A percentile compares a stretch with the other conserved stretches of the same genome.
Evolutionary conservation across 2,329 filamentous ascomycete species (phyloP).

Genomic region (Nigrospora oryzae): DNA sequence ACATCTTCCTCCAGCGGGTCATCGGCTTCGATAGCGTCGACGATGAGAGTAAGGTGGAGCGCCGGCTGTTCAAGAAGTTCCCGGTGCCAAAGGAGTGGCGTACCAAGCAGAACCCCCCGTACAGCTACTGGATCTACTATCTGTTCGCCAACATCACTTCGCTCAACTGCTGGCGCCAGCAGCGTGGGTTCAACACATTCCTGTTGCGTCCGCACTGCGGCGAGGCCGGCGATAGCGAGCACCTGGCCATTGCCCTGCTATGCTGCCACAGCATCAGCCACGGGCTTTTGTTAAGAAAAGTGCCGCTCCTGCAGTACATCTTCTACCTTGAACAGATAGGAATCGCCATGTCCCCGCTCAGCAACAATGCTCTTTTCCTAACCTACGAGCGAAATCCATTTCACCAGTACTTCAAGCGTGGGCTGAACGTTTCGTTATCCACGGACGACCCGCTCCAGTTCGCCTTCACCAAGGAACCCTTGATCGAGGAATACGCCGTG

Average conservation of each 20-base stretch:
- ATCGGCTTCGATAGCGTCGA: slow-evolving; percentile 97
- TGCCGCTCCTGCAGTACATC: slow-evolving; percentile 89
- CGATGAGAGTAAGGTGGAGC: slow-evolving; percentile 94
- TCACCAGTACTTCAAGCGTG: slow-evolving; percentile 88
- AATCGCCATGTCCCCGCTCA: slow-evolving; percentile 97
- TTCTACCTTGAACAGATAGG: slow-evolving; percentile 98
- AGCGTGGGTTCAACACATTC: slow-evolving; percentile 93
- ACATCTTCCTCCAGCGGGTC: slow-evolving; percentile 88
- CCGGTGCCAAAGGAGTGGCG: slow-evolving; percentile 84
- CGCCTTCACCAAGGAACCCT: slow-evolving; percentile 93
- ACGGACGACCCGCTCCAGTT: slow-evolving; percentile 97
- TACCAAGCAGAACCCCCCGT: slow-evolving; percentile 91
- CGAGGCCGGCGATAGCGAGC: slow-evolving; percentile 93
- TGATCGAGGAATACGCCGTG: slow-evolving; percentile 97
- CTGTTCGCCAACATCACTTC: slow-evolving; percentile 90
- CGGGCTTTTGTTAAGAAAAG: slow-evolving; percentile 84
- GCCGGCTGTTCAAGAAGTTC: slow-evolving; percentile 91
- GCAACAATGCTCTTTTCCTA: slow-evolving; percentile 93
- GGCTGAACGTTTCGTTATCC: slow-evolving; percentile 89
- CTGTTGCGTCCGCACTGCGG: slow-evolving; percentile 89
- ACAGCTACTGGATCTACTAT: slow-evolving; percentile 99
- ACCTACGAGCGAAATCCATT: slow-evolving; percentile 97
- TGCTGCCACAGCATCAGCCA: slow-evolving; percentile 98
- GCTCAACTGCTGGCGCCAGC: slow-evolving; percentile 83
- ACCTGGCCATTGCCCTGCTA: slow-evolving; percentile 82